phyloP scores from a whole-genome alignment of 2,329 filamentous ascomycete species.

The Neonectria hederae region DNA sequence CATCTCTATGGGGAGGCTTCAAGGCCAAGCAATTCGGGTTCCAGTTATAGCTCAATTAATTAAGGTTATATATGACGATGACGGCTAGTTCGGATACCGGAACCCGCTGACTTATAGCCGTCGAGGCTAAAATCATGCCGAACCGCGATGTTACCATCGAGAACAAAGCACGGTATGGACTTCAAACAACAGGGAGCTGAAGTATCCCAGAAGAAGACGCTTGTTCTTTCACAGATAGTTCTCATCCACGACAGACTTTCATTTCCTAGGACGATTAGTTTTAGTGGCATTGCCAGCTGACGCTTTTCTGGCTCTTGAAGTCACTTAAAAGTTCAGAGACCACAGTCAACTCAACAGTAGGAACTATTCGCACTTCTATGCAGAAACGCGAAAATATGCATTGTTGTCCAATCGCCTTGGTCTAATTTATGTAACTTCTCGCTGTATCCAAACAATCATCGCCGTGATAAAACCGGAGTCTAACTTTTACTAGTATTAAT shows the following conservation, averaged over 20 bases:
- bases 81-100: background rate
- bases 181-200: background rate
- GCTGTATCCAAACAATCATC: background rate
- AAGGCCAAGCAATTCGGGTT: background rate
- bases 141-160: background rate
- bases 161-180: background rate
- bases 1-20: background rate
- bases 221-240: background rate
- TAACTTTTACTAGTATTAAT: too few species aligned
- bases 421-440: background rate
- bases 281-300: background rate
- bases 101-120: background rate
- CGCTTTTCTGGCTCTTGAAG: background rate
- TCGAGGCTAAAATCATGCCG: background rate
- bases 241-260: background rate
- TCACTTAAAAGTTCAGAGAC: too few species aligned
- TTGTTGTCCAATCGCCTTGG: background rate
- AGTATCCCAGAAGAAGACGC: background rate
- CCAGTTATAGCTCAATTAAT: background rate
- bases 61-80: background rate
- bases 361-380: too few species aligned
- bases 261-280: background rate
- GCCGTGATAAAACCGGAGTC: background rate
- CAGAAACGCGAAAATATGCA: too few species aligned
- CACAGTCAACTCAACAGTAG: background rate